A percentile compares a stretch with the other conserved stretches of the same genome.
Conservation (phyloP, 2,329 filamentous ascomycete species). For the Trichoderma breve region DNA sequence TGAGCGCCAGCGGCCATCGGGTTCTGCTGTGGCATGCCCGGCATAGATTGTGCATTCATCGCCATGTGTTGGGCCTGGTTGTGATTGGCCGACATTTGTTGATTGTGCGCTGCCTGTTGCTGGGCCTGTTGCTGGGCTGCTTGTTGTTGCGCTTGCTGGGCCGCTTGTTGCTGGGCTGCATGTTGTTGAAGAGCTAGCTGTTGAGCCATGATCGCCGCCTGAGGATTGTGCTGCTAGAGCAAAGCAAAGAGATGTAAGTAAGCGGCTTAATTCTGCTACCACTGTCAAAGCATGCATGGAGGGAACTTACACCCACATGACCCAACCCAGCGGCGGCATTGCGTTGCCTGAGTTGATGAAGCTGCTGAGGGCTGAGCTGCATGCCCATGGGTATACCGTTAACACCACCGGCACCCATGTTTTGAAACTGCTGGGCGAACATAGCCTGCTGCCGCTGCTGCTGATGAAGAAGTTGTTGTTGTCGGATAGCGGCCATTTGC, state of each 20-base stretch:
- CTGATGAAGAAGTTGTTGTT: slow-evolving; percentile 58
- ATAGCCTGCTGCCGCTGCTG: slow-evolving; percentile 54
- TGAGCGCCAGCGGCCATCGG: slow-evolving; percentile 37
- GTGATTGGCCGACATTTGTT: slow-evolving; percentile 41
- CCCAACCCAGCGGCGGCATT: slow-evolving; percentile 37
- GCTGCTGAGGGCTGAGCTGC: slow-evolving; percentile 49
- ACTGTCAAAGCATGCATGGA: neutral
- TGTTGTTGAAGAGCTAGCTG: slow-evolving; percentile 48
- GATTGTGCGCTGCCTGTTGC: slow-evolving; percentile 38
- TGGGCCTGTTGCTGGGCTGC: slow-evolving; percentile 24
- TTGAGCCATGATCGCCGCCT: slow-evolving; percentile 43
- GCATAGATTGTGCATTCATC: slow-evolving; percentile 49
- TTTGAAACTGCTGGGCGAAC: slow-evolving; percentile 55
- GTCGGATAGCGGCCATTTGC: slow-evolving; percentile 44
- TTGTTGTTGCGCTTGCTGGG: slow-evolving; percentile 28
- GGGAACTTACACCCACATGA: slow-evolving; percentile 37
- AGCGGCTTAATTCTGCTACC: neutral
- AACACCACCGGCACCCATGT: slow-evolving; percentile 44
- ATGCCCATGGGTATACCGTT: slow-evolving; percentile 53
- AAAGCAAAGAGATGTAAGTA: neutral
- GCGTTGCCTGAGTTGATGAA: slow-evolving; percentile 49
- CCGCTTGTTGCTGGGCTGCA: slow-evolving; percentile 17
- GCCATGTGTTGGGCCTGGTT: slow-evolving; percentile 48
- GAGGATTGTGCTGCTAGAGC: slow-evolving; percentile 31
- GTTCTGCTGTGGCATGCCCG: slow-evolving; percentile 44